Percentiles rank a stretch among this genome's conserved stretches.
Evolutionary conservation across 2,329 filamentous ascomycete species (phyloP).

Genomic region (Phyllosticta capitalensis): DNA sequence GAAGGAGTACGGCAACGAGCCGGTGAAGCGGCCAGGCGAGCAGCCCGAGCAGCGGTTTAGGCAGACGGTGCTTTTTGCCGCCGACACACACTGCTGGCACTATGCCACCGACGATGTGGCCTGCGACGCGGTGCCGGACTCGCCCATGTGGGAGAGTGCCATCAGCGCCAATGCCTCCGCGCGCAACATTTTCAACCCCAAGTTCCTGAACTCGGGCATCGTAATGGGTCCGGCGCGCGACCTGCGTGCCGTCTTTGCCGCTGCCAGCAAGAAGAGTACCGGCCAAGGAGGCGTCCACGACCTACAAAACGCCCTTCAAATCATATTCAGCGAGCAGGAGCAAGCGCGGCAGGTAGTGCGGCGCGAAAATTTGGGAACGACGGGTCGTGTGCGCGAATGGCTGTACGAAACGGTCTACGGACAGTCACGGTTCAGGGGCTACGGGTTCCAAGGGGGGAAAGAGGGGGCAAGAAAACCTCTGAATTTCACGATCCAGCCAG

Average conservation of each 20-base stretch:
- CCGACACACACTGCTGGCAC: constrained; percentile 44
- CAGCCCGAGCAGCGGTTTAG: constrained; percentile 25
- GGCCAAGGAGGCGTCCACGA: constrained; percentile 26
- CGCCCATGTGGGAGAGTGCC: constrained; percentile 33
- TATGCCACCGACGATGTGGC: constrained; percentile 34
- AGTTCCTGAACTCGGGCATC: constrained; percentile 40
- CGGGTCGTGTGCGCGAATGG: constrained; percentile 22
- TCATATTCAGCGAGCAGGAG: constrained; percentile 47
- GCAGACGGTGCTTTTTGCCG: constrained; percentile 47
- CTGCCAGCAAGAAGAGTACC: constrained; percentile 23
- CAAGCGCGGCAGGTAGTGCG: constrained; percentile 33
- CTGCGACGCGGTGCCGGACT: constrained; percentile 45
- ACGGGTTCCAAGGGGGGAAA: neutral
- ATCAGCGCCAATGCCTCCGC: neutral
- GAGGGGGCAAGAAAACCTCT: constrained; percentile 1
- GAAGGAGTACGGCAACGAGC: constrained; percentile 36
- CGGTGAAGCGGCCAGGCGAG: constrained; percentile 7
- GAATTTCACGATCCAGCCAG: constrained; percentile 20
- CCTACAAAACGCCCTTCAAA: constrained; percentile 33
- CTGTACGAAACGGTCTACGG: constrained; percentile 7
- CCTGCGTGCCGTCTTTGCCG: constrained; percentile 37
- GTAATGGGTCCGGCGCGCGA: constrained; percentile 44
- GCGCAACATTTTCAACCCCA: constrained; percentile 18
- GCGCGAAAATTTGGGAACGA: constrained; percentile 15
- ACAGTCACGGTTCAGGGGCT: constrained; percentile 15